A percentile compares a stretch with the other conserved stretches of the same genome.
These are phyloP conservation scores for Syncephalis fuscata DNA, from an alignment of 371 early-diverging fungal genomes.

Conservation along the genomic window DNA sequence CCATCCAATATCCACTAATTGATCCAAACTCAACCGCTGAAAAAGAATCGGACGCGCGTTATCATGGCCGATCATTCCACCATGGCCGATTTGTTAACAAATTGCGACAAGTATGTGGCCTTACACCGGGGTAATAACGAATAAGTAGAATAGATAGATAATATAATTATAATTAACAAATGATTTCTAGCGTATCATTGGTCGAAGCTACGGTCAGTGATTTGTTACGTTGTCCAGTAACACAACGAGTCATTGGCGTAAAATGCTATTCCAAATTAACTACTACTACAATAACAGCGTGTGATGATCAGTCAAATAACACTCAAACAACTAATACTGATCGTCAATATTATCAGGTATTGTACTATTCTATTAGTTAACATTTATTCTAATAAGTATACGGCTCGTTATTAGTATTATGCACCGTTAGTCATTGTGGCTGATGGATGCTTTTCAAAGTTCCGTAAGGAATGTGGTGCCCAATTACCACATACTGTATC, in stretches of 20 bases:
- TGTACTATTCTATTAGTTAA: too few species aligned
- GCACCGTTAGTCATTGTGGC: conserved; percentile 70
- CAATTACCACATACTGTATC: conserved; percentile 35
- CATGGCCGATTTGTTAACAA: conserved; percentile 86
- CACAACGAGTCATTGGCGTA: conserved; percentile 33
- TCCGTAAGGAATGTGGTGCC: conserved; percentile 53
- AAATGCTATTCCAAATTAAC: conserved; percentile 10
- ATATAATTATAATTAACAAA: not conserved
- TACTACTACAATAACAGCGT: conserved; percentile 2
- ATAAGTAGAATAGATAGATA: not conserved
- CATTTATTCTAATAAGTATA: too few species aligned
- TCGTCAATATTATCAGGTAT: too few species aligned
- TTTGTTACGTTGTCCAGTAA: conserved; percentile 23
- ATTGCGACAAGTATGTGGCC: conserved; percentile 47
- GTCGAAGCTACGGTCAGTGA: conserved; percentile 54
- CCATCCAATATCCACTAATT: conserved; percentile 36
- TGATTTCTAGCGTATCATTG: conserved; percentile 35
- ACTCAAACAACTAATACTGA: too few species aligned
- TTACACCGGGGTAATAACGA: conserved; percentile 26
- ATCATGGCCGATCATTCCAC: conserved; percentile 73
- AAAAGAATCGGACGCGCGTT: conserved; percentile 18
- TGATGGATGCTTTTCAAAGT: conserved; percentile 90
- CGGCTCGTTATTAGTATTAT: conserved; percentile 8
- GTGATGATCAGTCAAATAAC: too few species aligned
- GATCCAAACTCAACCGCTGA: conserved; percentile 11